Base-by-base conservation (phyloP, 768 basidiomycete species). In the Suillus lakei region DNA sequence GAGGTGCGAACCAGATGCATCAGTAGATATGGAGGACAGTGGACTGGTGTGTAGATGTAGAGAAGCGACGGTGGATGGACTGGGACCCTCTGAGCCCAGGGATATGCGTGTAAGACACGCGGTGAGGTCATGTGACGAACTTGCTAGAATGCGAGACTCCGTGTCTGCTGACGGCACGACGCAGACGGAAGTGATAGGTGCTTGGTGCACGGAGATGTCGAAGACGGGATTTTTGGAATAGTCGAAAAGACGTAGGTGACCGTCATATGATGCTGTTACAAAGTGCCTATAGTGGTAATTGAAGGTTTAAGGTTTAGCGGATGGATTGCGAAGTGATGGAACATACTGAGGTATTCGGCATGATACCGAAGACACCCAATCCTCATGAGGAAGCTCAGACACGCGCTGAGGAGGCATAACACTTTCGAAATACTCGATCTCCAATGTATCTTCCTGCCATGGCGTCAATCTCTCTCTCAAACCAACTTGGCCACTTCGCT, bases 351-450 rank as follows among this genome's bases (percentile, higher is more conserved):
- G 79, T 56, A 86, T 72, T 67, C 83, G 77, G 72, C 87, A 90
- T 7, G 87, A 89, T 30, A 94, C 85, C 18, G 89, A 88, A 1
- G 94, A 95, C 1, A 98, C 92, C 96, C 97, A 99, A 68, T 98
- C 95, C 63, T 98, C 91, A 68, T 95, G 93, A 2, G 92, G 90
- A 60, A 95, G 80, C 59, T 90, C 84, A 1, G 90, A 86, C 77
- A 95, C 85, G 67, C 89, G 88, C 73, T 93, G 86, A 0, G 95
- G 96, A 0, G 96, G 95, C 76, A 97, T 82, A 2, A 96, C 84
- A 21, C 91, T 93, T 77, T 95, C 90, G 64, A 98, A 89, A 78
- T 97, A 97, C 77, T 97, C 95, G 51, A 98, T 87, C 72, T 96
- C 90, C 26, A 98, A 85, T 5, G 92, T 95, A 77, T 95, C 92